Evolutionary conservation across 1,284 basidiomycete species (phyloP), one percentile per base, ranked within the genome.

Genomic region (Cutaneotrichosporon sp.): DNA sequence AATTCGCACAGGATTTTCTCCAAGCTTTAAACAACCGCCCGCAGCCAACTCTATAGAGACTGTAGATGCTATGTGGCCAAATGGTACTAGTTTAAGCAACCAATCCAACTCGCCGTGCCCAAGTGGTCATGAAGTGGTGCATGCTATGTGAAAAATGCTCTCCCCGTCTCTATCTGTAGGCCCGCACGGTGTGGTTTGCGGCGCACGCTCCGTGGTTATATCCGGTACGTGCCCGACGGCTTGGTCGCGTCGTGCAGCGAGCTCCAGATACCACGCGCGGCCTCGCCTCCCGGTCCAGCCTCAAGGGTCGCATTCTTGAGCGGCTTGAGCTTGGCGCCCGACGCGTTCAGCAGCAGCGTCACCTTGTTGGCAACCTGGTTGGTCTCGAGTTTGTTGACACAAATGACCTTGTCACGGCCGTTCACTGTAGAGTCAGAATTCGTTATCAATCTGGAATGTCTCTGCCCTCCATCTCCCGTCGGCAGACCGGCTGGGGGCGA

Each of bases 361-460:
- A 73, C 66, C 59, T 78, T 78, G 46, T 68, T 62, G n/a, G 56
- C 61, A 30, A 78, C 72, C 40, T 73, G 64, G 48, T 68, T 63
- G 10, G 67, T 62, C 37, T 73, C 69, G 48, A 78, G 56, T 35
- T 62, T 64, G 59, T 76, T 75, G 34, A 78, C 74, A 62, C 75
- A 77, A 51, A 78, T 76, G 51, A 77, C 76, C 60, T 78, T 78
- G 56, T 76, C 76, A 41, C 77, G 65, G 30, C 76, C 76, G 56
- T 77, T 77, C 49, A 73, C 77, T 78, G 56, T n/a, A n/a, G 10
- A 2, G 37, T 55, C 7, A 54, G 52, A 23, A 30, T 7, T 7
- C 7, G 26, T 10, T 30, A 5, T 30, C 10, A 30, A n/a, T n/a
- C n/a, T n/a, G n/a, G n/a, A n/a, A n/a, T n/a, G n/a, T n/a, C n/a